Evolutionary conservation across 1,284 basidiomycete genomes (phyloP).

Genomic region (Cryptococcus sp.): DNA sequence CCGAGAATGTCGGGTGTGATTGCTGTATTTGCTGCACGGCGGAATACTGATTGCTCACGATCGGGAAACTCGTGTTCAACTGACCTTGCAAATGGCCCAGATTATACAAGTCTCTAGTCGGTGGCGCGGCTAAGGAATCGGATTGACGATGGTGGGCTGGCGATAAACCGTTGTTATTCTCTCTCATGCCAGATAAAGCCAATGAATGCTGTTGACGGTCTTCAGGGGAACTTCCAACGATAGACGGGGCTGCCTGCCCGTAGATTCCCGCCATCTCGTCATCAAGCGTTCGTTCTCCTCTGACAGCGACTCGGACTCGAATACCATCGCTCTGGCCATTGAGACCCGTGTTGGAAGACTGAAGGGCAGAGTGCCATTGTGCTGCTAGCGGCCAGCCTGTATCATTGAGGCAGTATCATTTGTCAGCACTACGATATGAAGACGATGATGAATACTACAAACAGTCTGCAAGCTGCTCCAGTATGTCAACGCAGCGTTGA

Average conservation of each 20-base stretch:
- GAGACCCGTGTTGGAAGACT: conserved; percentile 2
- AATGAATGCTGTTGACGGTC: too few species aligned
- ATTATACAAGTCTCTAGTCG: too few species aligned
- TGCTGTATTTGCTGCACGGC: too few species aligned
- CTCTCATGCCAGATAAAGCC: too few species aligned
- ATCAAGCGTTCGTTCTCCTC: conserved; percentile 14
- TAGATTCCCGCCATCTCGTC: conserved; percentile 18
- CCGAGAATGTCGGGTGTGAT: too few species aligned
- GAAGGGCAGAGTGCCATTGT: conserved; percentile 10
- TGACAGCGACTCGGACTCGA: conserved; percentile 8
- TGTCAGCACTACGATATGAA: background rate
- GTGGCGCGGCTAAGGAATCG: too few species aligned
- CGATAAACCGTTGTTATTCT: too few species aligned
- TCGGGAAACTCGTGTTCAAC: too few species aligned
- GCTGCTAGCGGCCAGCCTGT: conserved; percentile 17
- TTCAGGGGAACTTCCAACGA: conserved; percentile 3
- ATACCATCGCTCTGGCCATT: conserved; percentile 2
- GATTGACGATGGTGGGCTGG: too few species aligned
- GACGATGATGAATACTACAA: background rate
- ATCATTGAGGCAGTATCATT: background rate
- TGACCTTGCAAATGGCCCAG: too few species aligned
- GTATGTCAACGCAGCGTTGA: conserved; percentile 8
- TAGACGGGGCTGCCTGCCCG: conserved; percentile 10
- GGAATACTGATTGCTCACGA: too few species aligned
- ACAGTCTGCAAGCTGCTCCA: conserved; percentile 18